Percentiles rank a stretch among this genome's conserved stretches.
Evolutionary conservation across 2,329 filamentous ascomycete species (phyloP).

Genomic region (Pyrenochaeta sp.): DNA sequence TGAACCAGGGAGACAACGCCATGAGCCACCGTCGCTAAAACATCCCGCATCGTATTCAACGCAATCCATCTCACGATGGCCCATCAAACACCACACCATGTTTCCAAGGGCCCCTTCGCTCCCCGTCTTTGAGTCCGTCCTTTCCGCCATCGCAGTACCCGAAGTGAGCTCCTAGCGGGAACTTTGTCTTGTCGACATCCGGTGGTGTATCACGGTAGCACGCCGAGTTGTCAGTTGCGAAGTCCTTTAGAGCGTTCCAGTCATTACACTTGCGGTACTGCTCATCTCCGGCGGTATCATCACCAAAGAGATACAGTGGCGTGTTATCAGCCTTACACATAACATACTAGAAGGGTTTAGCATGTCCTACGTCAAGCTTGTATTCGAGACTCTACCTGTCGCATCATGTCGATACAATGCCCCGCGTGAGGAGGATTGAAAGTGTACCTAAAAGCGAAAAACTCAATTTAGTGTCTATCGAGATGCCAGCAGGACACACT

Average conservation of each 20-base stretch:
- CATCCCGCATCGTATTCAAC: not conserved
- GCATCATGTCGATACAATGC: conserved; percentile 26
- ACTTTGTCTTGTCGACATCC: not conserved
- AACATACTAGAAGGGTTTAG: conserved; percentile 7
- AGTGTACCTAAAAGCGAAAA: too few species aligned
- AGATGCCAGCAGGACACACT: too few species aligned
- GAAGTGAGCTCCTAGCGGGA: not conserved
- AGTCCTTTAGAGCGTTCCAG: conserved; percentile 23
- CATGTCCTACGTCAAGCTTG: not conserved
- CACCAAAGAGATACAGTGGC: conserved; percentile 19
- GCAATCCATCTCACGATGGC: not conserved
- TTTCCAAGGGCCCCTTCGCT: not conserved
- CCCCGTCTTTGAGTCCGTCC: not conserved
- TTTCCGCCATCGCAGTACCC: not conserved
- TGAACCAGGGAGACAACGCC: not conserved
- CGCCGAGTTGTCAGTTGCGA: conserved; percentile 30
- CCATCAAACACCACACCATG: not conserved
- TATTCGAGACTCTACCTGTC: not conserved
- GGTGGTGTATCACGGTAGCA: conserved; percentile 30
- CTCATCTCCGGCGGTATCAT: conserved; percentile 23
- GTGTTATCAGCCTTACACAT: conserved; percentile 32
- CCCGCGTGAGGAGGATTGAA: conserved; percentile 8
- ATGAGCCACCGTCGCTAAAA: not conserved
- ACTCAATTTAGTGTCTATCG: too few species aligned
- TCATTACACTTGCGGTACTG: conserved; percentile 21